Evolutionary conservation across 352 stramenopile genomes (phyloP).

Genomic region (Pythium dissimile): DNA sequence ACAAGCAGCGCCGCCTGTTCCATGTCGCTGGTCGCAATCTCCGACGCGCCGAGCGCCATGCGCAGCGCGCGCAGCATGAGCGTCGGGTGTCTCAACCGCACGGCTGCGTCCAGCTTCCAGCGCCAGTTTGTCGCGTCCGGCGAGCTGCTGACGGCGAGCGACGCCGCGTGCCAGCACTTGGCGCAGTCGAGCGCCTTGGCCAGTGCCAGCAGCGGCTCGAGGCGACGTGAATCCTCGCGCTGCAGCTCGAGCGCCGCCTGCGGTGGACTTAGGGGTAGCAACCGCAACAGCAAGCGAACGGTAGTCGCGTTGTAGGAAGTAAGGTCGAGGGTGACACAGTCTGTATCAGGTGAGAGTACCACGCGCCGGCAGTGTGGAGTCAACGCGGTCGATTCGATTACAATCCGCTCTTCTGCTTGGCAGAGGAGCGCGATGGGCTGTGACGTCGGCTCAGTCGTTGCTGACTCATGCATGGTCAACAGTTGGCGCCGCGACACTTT

Average conservation of each 20-base stretch:
- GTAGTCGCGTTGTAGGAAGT: neutral
- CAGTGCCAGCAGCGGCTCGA: constrained; percentile 25
- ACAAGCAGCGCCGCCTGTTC: neutral
- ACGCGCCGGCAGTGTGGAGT: neutral
- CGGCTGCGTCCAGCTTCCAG: constrained; percentile 24
- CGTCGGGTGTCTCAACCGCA: constrained; percentile 29
- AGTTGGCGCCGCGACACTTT: no score
- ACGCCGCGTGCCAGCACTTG: constrained; percentile 38
- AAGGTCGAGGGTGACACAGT: neutral
- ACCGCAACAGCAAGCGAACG: neutral
- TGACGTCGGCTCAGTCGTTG: no score
- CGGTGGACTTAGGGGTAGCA: constrained; percentile 9
- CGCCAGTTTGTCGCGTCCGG: constrained; percentile 31
- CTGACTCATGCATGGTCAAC: no score
- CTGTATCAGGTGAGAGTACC: neutral
- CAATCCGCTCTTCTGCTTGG: neutral
- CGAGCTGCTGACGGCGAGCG: constrained; percentile 25
- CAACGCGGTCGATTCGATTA: neutral
- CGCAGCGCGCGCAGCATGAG: constrained; percentile 34
- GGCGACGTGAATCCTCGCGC: neutral
- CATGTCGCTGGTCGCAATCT: neutral
- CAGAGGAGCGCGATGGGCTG: no score
- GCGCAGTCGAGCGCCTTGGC: constrained; percentile 20
- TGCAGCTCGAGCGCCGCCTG: constrained; percentile 14
- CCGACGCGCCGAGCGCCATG: constrained; percentile 12